Conservation (phyloP, 805 yeast genomes). For the Pichia cabralensis region DNA sequence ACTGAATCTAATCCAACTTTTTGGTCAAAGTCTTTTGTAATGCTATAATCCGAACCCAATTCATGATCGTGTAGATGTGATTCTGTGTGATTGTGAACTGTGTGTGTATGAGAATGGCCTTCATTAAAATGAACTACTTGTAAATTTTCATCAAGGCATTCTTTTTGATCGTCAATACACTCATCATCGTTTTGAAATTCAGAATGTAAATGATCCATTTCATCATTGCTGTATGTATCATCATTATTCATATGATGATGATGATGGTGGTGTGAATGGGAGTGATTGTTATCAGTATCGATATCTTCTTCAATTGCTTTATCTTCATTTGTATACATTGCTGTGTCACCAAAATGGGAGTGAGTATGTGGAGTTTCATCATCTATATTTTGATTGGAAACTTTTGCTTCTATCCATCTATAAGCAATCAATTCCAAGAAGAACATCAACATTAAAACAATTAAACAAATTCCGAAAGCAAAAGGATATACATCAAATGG, state of each 20-base stretch:
- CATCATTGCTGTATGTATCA: background rate
- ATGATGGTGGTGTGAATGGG: background rate
- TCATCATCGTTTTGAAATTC: too few relatives aligned
- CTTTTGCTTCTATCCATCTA: conserved; percentile 30
- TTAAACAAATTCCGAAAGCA: conserved; percentile 44
- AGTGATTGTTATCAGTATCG: background rate
- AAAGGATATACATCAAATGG: conserved; percentile 43
- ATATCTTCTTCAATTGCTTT: background rate
- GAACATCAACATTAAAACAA: conserved; percentile 42
- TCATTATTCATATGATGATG: background rate
- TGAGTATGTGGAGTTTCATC: conserved; percentile 31
- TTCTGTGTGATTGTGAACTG: background rate
- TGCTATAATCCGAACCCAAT: too few relatives aligned
- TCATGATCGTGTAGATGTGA: too few relatives aligned
- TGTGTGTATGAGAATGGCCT: background rate
- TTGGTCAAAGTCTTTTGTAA: background rate
- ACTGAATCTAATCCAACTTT: too few relatives aligned
- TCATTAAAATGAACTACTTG: too few relatives aligned
- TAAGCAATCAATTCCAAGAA: conserved; percentile 42
- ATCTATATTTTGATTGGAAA: conserved; percentile 15
- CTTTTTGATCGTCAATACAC: too few relatives aligned
- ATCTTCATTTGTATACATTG: conserved; percentile 10
- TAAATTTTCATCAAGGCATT: too few relatives aligned
- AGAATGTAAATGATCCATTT: background rate
- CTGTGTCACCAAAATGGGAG: conserved; percentile 45